Evolutionary conservation across 129 eudicot species (phyloP).

Genomic region (Glebionis coronaria): DNA sequence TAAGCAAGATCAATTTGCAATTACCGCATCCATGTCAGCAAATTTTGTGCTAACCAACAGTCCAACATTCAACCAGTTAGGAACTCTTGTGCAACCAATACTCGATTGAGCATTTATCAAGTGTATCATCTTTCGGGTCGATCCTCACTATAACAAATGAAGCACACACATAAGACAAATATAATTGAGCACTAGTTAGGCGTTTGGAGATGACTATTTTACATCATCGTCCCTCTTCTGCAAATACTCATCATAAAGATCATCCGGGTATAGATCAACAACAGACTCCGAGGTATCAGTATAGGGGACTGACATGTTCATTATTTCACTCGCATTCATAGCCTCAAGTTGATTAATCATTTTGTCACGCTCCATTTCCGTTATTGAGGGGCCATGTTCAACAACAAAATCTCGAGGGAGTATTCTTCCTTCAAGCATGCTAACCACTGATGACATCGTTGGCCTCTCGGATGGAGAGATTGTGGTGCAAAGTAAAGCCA

Average conservation of each 20-base stretch:
- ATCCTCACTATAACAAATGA: constrained; percentile 1
- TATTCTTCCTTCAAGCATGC: constrained; percentile 56
- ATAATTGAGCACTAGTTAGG: background rate
- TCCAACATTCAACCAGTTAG: background rate
- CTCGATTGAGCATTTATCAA: background rate
- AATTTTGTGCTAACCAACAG: background rate
- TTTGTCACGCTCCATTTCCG: constrained; percentile 11
- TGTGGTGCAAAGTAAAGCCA: constrained; percentile 46
- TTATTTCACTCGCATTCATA: constrained; percentile 13
- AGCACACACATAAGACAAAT: background rate
- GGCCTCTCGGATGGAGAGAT: constrained; percentile 43
- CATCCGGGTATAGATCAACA: constrained; percentile 40
- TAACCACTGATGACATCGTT: constrained; percentile 54
- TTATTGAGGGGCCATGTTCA: constrained; percentile 23
- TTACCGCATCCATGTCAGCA: background rate
- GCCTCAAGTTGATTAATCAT: constrained; percentile 19
- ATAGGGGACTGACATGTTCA: constrained; percentile 35
- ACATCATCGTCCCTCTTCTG: constrained; percentile 12
- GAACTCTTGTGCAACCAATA: background rate
- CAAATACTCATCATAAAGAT: constrained; percentile 32
- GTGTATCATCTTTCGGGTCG: background rate
- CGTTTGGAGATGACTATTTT: constrained; percentile 1
- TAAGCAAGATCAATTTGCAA: background rate
- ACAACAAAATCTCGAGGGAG: constrained; percentile 13
- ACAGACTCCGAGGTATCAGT: constrained; percentile 37